A percentile compares a stretch with the other conserved stretches of the same genome.
Evolutionary conservation across 2,329 filamentous ascomycete genomes (phyloP).

Genomic region (Diaporthe amygdali): DNA sequence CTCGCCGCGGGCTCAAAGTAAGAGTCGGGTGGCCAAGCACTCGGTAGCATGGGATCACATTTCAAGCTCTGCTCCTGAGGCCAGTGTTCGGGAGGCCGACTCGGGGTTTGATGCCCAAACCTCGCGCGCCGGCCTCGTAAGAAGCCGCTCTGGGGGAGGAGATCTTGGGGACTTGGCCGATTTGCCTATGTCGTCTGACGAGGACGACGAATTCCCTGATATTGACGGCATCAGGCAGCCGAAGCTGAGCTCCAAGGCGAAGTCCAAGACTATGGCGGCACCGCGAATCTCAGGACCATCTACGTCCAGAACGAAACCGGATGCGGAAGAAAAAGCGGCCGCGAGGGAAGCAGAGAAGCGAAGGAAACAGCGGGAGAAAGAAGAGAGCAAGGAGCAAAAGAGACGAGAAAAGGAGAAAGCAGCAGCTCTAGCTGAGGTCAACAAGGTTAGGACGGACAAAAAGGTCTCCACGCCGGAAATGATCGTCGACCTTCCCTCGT

Average conservation of each 20-base stretch:
- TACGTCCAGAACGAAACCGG: constrained; percentile 31
- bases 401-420: constrained; percentile 67
- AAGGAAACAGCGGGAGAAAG: constrained; percentile 60
- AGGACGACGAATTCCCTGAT: constrained; percentile 51
- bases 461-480: constrained; percentile 77
- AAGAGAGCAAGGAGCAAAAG: constrained; percentile 65
- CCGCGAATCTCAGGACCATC: constrained; percentile 14
- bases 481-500: constrained; percentile 72
- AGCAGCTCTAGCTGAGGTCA: constrained; percentile 73
- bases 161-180: constrained; percentile 41
- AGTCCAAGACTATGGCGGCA: neutral
- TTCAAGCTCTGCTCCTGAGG: constrained; percentile 57
- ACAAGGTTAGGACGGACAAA: constrained; percentile 75
- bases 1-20: constrained; percentile 23
- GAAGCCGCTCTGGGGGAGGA: constrained; percentile 32
- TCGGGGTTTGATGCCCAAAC: neutral
- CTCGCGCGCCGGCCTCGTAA: constrained; percentile 22
- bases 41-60: constrained; percentile 53
- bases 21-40: constrained; percentile 28
- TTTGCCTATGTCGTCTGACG: constrained; percentile 40
- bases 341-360: constrained; percentile 61
- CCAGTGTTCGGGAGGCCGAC: constrained; percentile 26
- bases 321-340: constrained; percentile 45
- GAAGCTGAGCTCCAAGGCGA: constrained; percentile 16
- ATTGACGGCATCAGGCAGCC: constrained; percentile 40